phyloP scores from a whole-genome alignment of 148 eudicot genomes.

The Chenopodium berlandieri region DNA sequence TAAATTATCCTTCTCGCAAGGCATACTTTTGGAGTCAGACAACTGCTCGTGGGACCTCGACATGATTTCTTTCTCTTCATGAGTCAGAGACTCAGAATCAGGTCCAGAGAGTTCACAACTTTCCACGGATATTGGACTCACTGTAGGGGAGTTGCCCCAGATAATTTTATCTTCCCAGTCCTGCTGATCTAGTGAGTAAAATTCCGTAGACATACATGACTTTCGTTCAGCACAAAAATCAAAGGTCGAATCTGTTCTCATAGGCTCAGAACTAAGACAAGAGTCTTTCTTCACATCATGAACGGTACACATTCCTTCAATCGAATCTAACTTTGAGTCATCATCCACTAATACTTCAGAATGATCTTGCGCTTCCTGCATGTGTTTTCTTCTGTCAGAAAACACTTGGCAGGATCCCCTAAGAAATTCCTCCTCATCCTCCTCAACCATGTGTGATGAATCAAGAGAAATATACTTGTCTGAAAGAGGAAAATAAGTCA shows the following conservation, averaged over 20 bases:
- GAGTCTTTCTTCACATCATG: slow-evolving; percentile 46
- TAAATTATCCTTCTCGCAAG: slow-evolving; percentile 38
- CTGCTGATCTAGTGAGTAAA: slow-evolving; percentile 80
- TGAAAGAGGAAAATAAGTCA: slow-evolving; percentile 22
- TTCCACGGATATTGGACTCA: slow-evolving; percentile 48
- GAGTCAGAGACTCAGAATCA: slow-evolving; percentile 46
- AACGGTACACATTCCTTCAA: slow-evolving; percentile 28
- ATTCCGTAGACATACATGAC: slow-evolving; percentile 41
- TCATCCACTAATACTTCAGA: slow-evolving; percentile 30
- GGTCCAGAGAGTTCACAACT: slow-evolving; percentile 72
- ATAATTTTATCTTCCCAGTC: slow-evolving; percentile 91
- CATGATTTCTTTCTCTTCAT: slow-evolving; percentile 36
- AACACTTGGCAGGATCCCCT: slow-evolving; percentile 47
- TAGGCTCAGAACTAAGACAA: slow-evolving; percentile 61
- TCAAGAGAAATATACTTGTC: slow-evolving; percentile 64
- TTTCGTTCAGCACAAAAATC: slow-evolving; percentile 41
- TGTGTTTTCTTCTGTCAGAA: slow-evolving; percentile 38
- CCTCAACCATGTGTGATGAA: slow-evolving; percentile 61
- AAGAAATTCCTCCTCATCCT: slow-evolving; percentile 70
- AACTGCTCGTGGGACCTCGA: slow-evolving; percentile 17
- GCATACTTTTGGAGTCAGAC: slow-evolving; percentile 23
- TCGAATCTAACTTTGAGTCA: slow-evolving; percentile 35
- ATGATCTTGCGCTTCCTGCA: slow-evolving; percentile 38
- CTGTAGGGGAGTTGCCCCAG: slow-evolving; percentile 69
- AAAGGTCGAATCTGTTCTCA: slow-evolving; percentile 42